Base-by-base conservation (phyloP, 2,329 filamentous ascomycete genomes). In the Dactylellina cionopaga region DNA sequence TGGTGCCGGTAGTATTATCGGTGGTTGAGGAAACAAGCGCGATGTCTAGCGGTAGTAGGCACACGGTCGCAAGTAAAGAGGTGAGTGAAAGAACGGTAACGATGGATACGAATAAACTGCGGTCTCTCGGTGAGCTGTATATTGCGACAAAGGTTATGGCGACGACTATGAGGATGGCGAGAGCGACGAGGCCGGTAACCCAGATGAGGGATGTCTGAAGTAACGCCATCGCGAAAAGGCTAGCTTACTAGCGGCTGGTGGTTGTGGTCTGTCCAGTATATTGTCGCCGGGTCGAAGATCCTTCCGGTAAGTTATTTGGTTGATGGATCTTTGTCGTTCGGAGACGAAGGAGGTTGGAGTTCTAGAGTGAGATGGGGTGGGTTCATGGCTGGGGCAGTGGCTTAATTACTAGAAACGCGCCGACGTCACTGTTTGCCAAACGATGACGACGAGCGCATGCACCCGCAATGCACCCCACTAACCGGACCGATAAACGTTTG, bases 41-140 rank as follows among this genome's bases (percentile, higher is more conserved):
- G 76, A 98, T 92, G 80, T 99, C 95, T 80, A 98, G 94, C 22
- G 95, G 95, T 25, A 97, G 87, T 19, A 99, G 87, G 31, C 99
- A 86, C 25, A 97, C 89, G 0, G 95, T 99, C 11, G 95, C 95
- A 60, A 99, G 88, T 27, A 99, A 86, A 6, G 91, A 87, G 7
- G 93, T 92, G 46, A 96, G 85, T 62, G 92, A 95, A 81, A 97
- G 83, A 76, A 96, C 92, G 80, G 92, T 92, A 77, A 97, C 90
- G 58, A 88, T 84, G 70, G 89, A 96, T 73, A 98, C 92, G 51
- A 90, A 85, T 37, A 88, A 86, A 19, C 92, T 95, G 74, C 95
- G 89, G 66, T 98, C 94, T 77, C 91, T 88, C 31, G 93, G 91
- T 9, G 90, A 89, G 80, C 98, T 94, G 85, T 96, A 98, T 76